phyloP scores from a whole-genome alignment of 805 yeast genomes.

The Barnettozyma wickerhamii region DNA sequence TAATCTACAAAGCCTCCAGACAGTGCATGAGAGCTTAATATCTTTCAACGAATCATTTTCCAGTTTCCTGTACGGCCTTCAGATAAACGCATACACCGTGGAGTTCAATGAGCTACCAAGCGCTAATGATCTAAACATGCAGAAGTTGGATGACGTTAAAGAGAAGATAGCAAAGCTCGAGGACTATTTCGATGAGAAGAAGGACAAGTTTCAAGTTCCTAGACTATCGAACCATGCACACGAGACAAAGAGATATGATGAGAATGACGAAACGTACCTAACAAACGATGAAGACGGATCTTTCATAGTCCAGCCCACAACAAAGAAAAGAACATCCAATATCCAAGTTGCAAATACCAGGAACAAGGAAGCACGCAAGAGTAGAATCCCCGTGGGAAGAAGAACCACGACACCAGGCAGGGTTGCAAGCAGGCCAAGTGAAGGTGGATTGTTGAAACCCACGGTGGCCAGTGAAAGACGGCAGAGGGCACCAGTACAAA shows the following conservation, averaged over 20 bases:
- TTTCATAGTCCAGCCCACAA: slow-evolving; percentile 25
- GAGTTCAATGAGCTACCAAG: slow-evolving; percentile 43
- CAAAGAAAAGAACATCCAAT: slow-evolving; percentile 8
- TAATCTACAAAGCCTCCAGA: slow-evolving; percentile 52
- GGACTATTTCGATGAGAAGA: slow-evolving; percentile 13
- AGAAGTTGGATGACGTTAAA: slow-evolving; percentile 15
- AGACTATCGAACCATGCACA: too few relatives aligned
- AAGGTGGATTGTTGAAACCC: slow-evolving; percentile 15
- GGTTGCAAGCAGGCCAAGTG: slow-evolving; percentile 4
- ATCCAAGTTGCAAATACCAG: background rate
- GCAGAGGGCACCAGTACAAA: slow-evolving; percentile 12
- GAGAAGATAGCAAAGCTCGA: slow-evolving; percentile 20
- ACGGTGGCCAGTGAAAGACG: slow-evolving; percentile 21
- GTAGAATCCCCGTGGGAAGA: slow-evolving; percentile 13
- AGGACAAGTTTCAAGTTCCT: too few relatives aligned
- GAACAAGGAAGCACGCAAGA: slow-evolving; percentile 2
- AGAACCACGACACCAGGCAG: slow-evolving; percentile 4
- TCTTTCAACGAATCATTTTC: slow-evolving; percentile 76
- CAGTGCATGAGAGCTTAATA: slow-evolving; percentile 56
- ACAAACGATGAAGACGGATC: slow-evolving; percentile 30
- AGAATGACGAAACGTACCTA: slow-evolving; percentile 25
- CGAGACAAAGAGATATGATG: background rate
- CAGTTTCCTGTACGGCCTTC: slow-evolving; percentile 71
- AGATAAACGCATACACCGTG: slow-evolving; percentile 85
- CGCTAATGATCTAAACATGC: slow-evolving; percentile 8